Evolutionary conservation across 2,329 filamentous ascomycete species (phyloP), one percentile per base, ranked within the genome.

Genomic region (Ramularia endophylla): DNA sequence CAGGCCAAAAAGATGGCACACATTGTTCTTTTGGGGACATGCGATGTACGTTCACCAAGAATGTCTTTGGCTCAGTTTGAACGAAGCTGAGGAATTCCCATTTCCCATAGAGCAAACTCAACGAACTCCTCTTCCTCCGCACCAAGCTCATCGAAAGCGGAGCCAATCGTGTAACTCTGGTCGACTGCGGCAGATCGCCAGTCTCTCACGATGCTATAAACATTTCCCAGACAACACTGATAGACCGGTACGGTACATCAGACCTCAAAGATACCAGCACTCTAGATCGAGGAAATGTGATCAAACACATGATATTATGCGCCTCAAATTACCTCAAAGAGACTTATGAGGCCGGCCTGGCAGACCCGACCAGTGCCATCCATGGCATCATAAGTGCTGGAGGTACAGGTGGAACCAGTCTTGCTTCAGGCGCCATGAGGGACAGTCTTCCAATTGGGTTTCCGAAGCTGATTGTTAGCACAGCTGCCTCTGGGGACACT

Each of bases 381-480:
- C 58, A 62, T 44, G 81, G 70, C 2, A 69, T 81, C 11, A 62
- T 85, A 9, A 71, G 70, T 0, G 71, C 79, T 0, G 82, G 79
- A 6, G 82, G 82, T 0, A 81, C 77, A 1, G 73, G 77, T 16
- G 52, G 78, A 0, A 84, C 81, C 0, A 73, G 75, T 2, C 67
- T 85, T 8, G 73, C 74, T 0, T 70, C 80, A 0, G 64, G 72
- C 0, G 71, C 78, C 0, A 84, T 86, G 80, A 68, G 77, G 11
- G 63, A 72, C 2, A 72, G 69, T 0, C 57, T 82, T 0, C 81
- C 81, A 0, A 67, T 85, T 9, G 80, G 80, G 0, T 74, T 86
- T 37, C 82, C 83, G 0, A 86, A 86, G 54, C 51, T 86, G 32
- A 80, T 86, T 38, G 77, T 85, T 2, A 82, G 77, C 16, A 86